Evolutionary conservation across 495 filamentous ascomycete genomes (phyloP).

Genomic region (Neurospora cerealis): DNA sequence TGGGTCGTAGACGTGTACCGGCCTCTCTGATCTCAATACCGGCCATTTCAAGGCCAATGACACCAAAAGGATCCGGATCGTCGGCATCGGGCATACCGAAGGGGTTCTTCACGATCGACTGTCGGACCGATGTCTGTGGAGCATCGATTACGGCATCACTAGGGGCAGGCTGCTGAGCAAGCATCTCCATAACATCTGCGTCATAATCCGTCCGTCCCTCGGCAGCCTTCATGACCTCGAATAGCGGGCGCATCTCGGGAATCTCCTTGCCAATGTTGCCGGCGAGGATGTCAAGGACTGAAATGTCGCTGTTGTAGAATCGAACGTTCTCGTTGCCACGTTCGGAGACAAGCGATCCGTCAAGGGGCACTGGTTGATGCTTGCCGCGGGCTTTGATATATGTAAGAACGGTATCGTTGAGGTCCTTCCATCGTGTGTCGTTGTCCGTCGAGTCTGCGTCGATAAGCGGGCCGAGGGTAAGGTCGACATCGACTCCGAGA

Average conservation of each 20-base stretch:
- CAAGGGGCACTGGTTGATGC: constrained; percentile 70
- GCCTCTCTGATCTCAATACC: constrained; percentile 83
- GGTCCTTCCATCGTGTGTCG: constrained; percentile 52
- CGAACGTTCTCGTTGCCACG: constrained; percentile 81
- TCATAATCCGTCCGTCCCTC: constrained; percentile 72
- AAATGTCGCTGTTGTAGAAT: constrained; percentile 67
- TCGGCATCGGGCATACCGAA: constrained; percentile 73
- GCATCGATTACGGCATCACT: constrained; percentile 58
- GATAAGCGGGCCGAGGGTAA: constrained; percentile 71
- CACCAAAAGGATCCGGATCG: constrained; percentile 82
- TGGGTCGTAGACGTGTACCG: constrained; percentile 57
- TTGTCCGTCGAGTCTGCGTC: constrained; percentile 63
- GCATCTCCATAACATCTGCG: constrained; percentile 36
- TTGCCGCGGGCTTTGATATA: constrained; percentile 84
- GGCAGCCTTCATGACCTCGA: constrained; percentile 74
- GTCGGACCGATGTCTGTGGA: constrained; percentile 23
- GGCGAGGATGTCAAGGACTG: constrained; percentile 70
- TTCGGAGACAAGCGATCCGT: constrained; percentile 78
- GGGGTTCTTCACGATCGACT: constrained; percentile 18
- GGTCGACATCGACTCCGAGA: constrained; percentile 67
- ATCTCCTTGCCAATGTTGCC: constrained; percentile 66
- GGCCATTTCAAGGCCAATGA: constrained; percentile 72
- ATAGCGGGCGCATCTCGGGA: constrained; percentile 51
- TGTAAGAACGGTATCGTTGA: constrained; percentile 62
- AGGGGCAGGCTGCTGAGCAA: constrained; percentile 53